Conservation (phyloP, 352 stramenopile genomes). For the Phytophthora parvispora region DNA sequence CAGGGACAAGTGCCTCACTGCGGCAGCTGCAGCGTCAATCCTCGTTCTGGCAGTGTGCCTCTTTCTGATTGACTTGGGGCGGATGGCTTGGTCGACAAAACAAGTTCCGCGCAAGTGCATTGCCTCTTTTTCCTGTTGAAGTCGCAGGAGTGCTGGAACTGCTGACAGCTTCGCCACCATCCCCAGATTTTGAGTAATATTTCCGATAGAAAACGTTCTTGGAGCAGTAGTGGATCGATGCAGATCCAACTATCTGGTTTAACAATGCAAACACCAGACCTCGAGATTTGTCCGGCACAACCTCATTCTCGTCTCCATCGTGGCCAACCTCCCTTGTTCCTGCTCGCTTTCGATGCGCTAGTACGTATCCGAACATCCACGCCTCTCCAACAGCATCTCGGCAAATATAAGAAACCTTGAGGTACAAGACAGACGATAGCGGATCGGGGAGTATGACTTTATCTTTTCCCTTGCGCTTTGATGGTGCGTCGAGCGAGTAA, state of each 20-base stretch:
- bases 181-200: constrained; percentile 6
- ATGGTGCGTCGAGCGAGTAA: constrained; percentile 18
- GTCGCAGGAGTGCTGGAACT: background rate
- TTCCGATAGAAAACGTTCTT: constrained; percentile 34
- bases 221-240: constrained; percentile 37
- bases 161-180: background rate
- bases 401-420: constrained; percentile 36
- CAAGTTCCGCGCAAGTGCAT: constrained; percentile 11
- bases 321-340: background rate
- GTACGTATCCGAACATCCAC: constrained; percentile 34
- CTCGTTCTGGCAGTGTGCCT: background rate
- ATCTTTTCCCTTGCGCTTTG: constrained; percentile 17
- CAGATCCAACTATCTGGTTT: constrained; percentile 29
- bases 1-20: background rate
- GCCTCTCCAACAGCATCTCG: constrained; percentile 36
- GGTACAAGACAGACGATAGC: constrained; percentile 30
- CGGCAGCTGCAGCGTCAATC: constrained; percentile 4
- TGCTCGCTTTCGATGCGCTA: constrained; percentile 19
- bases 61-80: background rate
- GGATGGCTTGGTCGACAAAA: constrained; percentile 30
- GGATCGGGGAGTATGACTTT: constrained; percentile 24
- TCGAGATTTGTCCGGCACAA: constrained; percentile 23
- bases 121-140: constrained; percentile 9
- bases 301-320: constrained; percentile 28
- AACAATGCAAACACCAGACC: constrained; percentile 31